These are phyloP conservation scores for Rhodosporidiobolus odoratus DNA, from an alignment of 768 basidiomycete genomes.

Conservation along the genomic window DNA sequence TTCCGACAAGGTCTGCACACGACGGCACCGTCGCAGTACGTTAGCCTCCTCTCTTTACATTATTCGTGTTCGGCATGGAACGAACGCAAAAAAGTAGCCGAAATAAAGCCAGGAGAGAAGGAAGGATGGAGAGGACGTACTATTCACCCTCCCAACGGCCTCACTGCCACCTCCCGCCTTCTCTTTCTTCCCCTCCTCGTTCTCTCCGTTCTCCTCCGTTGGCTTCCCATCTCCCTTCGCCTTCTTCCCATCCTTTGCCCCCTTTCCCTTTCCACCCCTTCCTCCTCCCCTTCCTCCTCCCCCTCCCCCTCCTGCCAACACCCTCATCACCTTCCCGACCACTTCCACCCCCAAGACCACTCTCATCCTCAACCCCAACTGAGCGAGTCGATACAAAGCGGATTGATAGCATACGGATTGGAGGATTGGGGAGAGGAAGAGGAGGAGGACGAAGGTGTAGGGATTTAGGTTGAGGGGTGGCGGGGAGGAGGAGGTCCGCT, in stretches of 20 bases:
- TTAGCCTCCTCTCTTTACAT: too few species aligned
- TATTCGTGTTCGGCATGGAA: too few species aligned
- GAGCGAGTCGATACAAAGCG: constrained; percentile 26
- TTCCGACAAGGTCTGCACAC: constrained; percentile 29
- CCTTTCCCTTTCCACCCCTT: neutral
- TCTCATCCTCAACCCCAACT: constrained; percentile 22
- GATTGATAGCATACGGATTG: constrained; percentile 24
- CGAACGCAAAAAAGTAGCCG: neutral
- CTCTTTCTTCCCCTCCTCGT: neutral
- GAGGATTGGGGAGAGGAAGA: constrained; percentile 29
- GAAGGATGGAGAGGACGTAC: neutral
- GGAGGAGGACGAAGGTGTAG: constrained; percentile 22
- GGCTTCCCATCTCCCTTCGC: neutral
- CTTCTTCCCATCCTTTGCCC: neutral
- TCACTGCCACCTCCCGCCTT: constrained; percentile 7
- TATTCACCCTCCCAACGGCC: constrained; percentile 32
- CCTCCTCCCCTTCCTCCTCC: neutral
- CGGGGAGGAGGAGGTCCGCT: constrained; percentile 5
- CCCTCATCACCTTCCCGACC: constrained; percentile 20
- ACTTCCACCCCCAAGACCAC: constrained; percentile 13
- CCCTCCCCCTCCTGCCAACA: constrained; percentile 29
- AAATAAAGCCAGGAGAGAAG: neutral
- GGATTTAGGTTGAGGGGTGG: constrained; percentile 23
- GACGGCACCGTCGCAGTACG: too few species aligned
- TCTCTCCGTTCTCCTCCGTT: neutral